Evolutionary conservation across 495 filamentous ascomycete species (phyloP).

Genomic region (Parmelia sp.): DNA sequence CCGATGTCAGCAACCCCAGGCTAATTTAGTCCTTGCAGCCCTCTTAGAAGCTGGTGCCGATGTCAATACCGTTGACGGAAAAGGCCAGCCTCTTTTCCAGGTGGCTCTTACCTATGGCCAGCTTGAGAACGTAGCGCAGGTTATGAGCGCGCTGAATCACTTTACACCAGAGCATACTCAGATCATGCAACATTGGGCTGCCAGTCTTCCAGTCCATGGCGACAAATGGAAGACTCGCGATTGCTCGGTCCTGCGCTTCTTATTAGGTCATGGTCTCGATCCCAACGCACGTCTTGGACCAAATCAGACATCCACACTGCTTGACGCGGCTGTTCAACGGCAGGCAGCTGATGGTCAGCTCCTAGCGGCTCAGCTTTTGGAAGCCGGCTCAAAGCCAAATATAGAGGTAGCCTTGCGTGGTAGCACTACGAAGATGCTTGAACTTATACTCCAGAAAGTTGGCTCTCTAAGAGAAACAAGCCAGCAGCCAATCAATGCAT

Average conservation of each 20-base stretch:
- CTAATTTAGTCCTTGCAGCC: constrained; percentile 16
- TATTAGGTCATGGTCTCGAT: constrained; percentile 17
- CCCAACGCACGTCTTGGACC: constrained; percentile 9
- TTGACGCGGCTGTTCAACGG: constrained; percentile 9
- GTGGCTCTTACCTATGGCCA: constrained; percentile 4
- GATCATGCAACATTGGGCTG: constrained; percentile 10
- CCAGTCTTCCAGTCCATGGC: not conserved
- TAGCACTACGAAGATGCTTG: constrained; percentile 3
- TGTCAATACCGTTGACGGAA: constrained; percentile 24
- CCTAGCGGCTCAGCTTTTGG: constrained; percentile 9
- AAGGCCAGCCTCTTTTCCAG: constrained; percentile 21
- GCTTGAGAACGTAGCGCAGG: constrained; percentile 5
- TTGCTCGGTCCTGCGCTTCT: constrained; percentile 3
- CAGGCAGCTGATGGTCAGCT: constrained; percentile 1
- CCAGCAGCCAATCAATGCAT: constrained; percentile 1
- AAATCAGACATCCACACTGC: constrained; percentile 7
- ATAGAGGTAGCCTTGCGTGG: constrained; percentile 8
- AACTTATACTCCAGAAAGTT: constrained; percentile 5
- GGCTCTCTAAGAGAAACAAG: constrained; percentile 5
- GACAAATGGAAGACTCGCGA: constrained; percentile 12
- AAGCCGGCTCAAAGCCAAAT: constrained; percentile 14
- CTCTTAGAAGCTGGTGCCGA: constrained; percentile 29
- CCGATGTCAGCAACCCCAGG: constrained; percentile 21
- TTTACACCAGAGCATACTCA: not conserved
- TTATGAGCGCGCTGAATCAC: constrained; percentile 11